Base-by-base conservation (phyloP, 202 grass and related monocot species). In the Setaria viridis region DNA sequence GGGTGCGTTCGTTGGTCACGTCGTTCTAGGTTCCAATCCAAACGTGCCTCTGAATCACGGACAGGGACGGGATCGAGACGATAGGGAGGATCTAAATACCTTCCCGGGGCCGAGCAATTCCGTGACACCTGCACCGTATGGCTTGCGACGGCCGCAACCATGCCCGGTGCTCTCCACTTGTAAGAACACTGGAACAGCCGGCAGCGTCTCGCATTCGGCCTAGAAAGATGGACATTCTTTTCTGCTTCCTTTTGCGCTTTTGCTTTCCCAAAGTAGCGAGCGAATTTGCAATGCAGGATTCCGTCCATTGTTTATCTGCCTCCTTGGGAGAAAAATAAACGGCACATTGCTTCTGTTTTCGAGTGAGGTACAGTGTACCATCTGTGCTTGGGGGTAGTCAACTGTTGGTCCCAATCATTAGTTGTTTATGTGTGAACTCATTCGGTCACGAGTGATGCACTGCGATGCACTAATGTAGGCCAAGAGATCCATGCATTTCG, bases 251-350 rank as follows among this genome's bases (percentile, higher is more conserved):
- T 56, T 62, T 29, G 59, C 11, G 46, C 80, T 68, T 84, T 87
- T 87, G 68, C 75, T 87, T 90, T 87, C 73, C 80, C 85, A 76
- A 70, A 84, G 85, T 48, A 25, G 50, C 21, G 34, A 41, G 33
- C 30, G 50, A 32, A 30, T 80, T 69, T 19, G 43, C 19, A 7
- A 49, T 30, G 48, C 59, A 17, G 6, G 64, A 9, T 21, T 71
- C 25, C 11, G 19, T 19, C 16, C 21, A 11, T 64, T 4, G 54
- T 55, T 79, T 47, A 62, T 30, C 58, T 33, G 32, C 20, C 21
- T 49, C n/a, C 0, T 37, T 47, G 39, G 2, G 54, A 53, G 20
- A 51, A 30, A 32, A 6, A 51, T 51, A 49, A 15, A 42, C 75
- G 19, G 66, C 12, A 19, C 32, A 25, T 63, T 76, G 21, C n/a